phyloP scores from a whole-genome alignment of 192 early-diverging fungal genomes.

The Linnemannia exigua region DNA sequence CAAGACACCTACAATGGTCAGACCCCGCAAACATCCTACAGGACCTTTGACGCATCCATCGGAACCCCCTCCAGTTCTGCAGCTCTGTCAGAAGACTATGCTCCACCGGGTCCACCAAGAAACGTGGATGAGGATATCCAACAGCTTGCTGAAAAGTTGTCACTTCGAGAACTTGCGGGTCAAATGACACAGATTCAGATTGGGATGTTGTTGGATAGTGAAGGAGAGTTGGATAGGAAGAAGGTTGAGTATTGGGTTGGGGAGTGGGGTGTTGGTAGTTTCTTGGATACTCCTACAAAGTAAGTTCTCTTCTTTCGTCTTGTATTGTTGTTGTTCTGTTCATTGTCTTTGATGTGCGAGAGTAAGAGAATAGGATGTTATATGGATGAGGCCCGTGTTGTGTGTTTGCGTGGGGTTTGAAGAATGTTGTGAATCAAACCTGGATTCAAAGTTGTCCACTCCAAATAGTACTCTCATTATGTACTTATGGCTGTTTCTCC shows the following conservation, averaged over 20 bases:
- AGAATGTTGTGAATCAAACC: neutral
- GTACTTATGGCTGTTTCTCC: neutral
- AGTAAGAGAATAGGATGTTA: too few species aligned
- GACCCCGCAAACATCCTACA: constrained; percentile 14
- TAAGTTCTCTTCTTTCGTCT: constrained; percentile 41
- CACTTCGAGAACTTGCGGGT: constrained; percentile 69
- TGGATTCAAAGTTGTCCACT: too few species aligned
- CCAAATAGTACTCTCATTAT: neutral
- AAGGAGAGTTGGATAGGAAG: constrained; percentile 66
- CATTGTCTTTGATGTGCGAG: too few species aligned
- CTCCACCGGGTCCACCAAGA: constrained; percentile 10
- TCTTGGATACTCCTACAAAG: constrained; percentile 71
- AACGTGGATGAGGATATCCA: constrained; percentile 66
- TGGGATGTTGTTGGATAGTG: constrained; percentile 65
- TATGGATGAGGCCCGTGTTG: too few species aligned
- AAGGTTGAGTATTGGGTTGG: constrained; percentile 69
- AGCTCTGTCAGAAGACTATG: neutral
- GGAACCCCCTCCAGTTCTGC: neutral
- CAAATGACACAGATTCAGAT: constrained; percentile 79
- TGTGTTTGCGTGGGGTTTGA: neutral
- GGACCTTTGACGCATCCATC: neutral
- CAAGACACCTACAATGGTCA: constrained; percentile 20
- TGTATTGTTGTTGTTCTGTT: neutral
- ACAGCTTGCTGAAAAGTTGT: constrained; percentile 59
- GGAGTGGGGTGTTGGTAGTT: constrained; percentile 73